A percentile compares a stretch with the other conserved stretches of the same genome.
These are phyloP conservation scores for Fagopyrum homotropicum DNA, from an alignment of 148 eudicot species.

Conservation along the genomic window DNA sequence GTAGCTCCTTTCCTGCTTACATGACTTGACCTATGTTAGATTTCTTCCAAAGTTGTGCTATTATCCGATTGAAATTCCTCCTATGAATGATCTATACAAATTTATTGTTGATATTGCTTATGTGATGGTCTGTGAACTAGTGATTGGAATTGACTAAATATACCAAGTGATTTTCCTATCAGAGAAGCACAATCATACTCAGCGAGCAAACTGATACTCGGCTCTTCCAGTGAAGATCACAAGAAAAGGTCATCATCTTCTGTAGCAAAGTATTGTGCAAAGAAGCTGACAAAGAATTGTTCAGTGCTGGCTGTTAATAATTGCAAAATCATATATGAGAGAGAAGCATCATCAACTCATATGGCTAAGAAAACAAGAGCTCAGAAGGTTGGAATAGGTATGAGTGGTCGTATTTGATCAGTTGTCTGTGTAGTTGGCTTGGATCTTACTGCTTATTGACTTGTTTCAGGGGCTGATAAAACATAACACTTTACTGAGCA, in stretches of 20 bases:
- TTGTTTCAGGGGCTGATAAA: neutral
- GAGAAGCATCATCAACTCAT: conserved; percentile 42
- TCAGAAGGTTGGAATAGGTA: conserved; percentile 27
- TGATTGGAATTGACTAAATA: no score
- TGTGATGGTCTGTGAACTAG: no score
- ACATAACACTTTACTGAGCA: neutral
- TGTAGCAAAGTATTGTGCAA: conserved; percentile 85
- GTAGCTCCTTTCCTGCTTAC: no score
- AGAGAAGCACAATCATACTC: conserved; percentile 58
- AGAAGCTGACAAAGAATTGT: conserved; percentile 60
- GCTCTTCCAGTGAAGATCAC: conserved; percentile 52
- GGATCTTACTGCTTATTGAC: neutral
- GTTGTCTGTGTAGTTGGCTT: neutral
- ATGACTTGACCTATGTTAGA: no score
- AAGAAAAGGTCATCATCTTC: conserved; percentile 56
- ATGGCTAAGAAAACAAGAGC: conserved; percentile 8
- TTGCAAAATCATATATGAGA: conserved; percentile 74
- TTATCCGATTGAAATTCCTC: no score
- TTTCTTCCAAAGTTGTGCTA: no score
- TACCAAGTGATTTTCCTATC: no score
- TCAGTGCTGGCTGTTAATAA: conserved; percentile 74
- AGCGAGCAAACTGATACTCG: conserved; percentile 67
- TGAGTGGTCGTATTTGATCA: neutral
- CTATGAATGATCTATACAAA: no score
- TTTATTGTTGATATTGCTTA: no score